A percentile compares a stretch with the other conserved stretches of the same genome.
Evolutionary conservation across 495 filamentous ascomycete genomes (phyloP).

Genomic region (Annulohypoxylon moriforme): DNA sequence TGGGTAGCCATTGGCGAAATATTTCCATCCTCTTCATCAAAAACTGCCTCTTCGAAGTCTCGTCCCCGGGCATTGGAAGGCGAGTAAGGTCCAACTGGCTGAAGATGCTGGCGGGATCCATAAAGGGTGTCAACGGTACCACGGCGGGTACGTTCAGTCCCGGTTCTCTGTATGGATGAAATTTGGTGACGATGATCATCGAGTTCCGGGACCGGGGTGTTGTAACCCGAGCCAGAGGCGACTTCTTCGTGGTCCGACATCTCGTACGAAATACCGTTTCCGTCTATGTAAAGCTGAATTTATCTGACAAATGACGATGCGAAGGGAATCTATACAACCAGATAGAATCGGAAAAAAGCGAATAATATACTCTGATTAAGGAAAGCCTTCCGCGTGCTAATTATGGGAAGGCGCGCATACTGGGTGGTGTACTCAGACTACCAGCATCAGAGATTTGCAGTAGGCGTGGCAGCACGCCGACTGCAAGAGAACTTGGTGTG

Average conservation of each 20-base stretch:
- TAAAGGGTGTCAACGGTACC: constrained; percentile 66
- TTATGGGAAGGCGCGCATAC: constrained; percentile 50
- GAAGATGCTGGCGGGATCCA: constrained; percentile 56
- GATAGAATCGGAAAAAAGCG: not conserved
- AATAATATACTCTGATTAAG: constrained; percentile 13
- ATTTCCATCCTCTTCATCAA: constrained; percentile 78
- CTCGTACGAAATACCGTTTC: constrained; percentile 28
- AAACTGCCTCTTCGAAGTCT: constrained; percentile 79
- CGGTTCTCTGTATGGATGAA: constrained; percentile 68
- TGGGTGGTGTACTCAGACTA: constrained; percentile 48
- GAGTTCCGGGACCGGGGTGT: constrained; percentile 85
- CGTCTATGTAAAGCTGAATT: constrained; percentile 17
- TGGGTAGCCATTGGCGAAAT: constrained; percentile 51
- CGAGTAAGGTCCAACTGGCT: constrained; percentile 50
- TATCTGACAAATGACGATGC: constrained; percentile 4
- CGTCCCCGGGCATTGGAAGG: constrained; percentile 49
- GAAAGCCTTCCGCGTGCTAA: constrained; percentile 47
- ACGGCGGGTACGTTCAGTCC: constrained; percentile 63
- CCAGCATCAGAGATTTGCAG: constrained; percentile 47
- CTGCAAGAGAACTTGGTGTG: constrained; percentile 34
- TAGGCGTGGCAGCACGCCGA: constrained; percentile 52
- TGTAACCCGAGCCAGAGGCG: constrained; percentile 63
- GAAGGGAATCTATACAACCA: constrained; percentile 16
- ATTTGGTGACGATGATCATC: constrained; percentile 92
- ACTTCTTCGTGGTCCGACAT: constrained; percentile 71